These are phyloP conservation scores for Ailanthus altissimus DNA, from an alignment of 345 rosid genomes.

Conservation along the genomic window DNA sequence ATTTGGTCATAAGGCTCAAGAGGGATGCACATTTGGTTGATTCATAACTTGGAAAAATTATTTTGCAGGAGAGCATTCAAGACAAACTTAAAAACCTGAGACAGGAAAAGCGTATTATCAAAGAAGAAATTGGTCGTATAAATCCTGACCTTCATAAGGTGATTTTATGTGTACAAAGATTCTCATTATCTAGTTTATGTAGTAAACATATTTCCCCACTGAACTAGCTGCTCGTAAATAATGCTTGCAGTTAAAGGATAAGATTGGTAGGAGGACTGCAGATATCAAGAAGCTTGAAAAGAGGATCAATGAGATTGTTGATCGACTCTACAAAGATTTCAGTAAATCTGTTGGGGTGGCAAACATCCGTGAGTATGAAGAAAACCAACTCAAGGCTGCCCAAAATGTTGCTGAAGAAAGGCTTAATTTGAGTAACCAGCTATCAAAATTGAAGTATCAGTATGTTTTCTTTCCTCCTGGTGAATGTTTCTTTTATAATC, in stretches of 20 bases:
- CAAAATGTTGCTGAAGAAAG: slow-evolving; percentile 87
- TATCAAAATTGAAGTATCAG: slow-evolving; percentile 95
- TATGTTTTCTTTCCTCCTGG: slow-evolving; percentile 46
- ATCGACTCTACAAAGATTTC: slow-evolving; percentile 70
- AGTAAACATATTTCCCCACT: slow-evolving; percentile 16
- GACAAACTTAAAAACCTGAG: slow-evolving; percentile 78
- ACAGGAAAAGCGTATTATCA: slow-evolving; percentile 69
- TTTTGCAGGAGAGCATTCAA: slow-evolving; percentile 75
- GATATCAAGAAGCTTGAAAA: slow-evolving; percentile 77
- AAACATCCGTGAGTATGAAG: slow-evolving; percentile 96
- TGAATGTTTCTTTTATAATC: neutral
- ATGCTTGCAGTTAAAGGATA: slow-evolving; percentile 59
- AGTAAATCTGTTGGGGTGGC: slow-evolving; percentile 80
- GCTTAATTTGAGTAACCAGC: slow-evolving; percentile 85
- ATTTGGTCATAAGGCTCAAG: neutral
- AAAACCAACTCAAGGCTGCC: slow-evolving; percentile 91
- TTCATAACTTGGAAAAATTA: slow-evolving; percentile 14
- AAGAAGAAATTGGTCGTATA: slow-evolving; percentile 60
- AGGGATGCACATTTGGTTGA: neutral
- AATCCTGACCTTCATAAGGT: slow-evolving; percentile 80
- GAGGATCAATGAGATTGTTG: slow-evolving; percentile 88
- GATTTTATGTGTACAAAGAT: slow-evolving; percentile 6
- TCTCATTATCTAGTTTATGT: slow-evolving; percentile 12
- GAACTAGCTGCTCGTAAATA: slow-evolving; percentile 21
- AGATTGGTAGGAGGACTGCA: slow-evolving; percentile 59